Evolutionary conservation across 805 yeast species (phyloP).

Genomic region (Saccharomycopsis olivae): DNA sequence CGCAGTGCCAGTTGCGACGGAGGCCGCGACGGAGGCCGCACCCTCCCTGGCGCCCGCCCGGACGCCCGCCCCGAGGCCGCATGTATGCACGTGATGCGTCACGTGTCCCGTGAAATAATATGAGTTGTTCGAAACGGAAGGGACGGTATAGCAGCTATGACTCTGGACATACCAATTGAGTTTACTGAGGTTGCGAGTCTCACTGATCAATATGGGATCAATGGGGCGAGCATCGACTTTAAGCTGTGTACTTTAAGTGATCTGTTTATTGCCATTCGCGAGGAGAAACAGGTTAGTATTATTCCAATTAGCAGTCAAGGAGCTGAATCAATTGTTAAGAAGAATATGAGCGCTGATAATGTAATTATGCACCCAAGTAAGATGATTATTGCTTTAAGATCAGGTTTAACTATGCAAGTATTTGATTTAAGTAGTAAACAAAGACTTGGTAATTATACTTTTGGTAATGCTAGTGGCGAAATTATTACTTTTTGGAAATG

Average conservation of each 20-base stretch:
- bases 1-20: too few relatives aligned
- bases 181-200: constrained; percentile 91
- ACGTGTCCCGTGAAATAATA: too few relatives aligned
- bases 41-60: too few relatives aligned
- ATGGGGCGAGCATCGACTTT: constrained; percentile 77
- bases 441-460: constrained; percentile 76
- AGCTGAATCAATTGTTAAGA: constrained; percentile 48
- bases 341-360: constrained; percentile 94
- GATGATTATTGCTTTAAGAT: constrained; percentile 85
- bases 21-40: too few relatives aligned
- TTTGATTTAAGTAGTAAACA: constrained; percentile 83
- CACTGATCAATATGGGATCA: constrained; percentile 35
- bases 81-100: too few relatives aligned
- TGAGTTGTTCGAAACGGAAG: too few relatives aligned
- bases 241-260: constrained; percentile 92
- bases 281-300: constrained; percentile 88
- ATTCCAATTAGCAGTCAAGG: constrained; percentile 75
- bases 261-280: constrained; percentile 55
- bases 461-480: constrained; percentile 59
- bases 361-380: constrained; percentile 94
- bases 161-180: constrained; percentile 80
- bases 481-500: constrained; percentile 87
- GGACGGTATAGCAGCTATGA: too few relatives aligned
- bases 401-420: constrained; percentile 94
- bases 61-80: too few relatives aligned